Evolutionary conservation across 164 flowering plant genomes (phyloP).

Genomic region (Kalanchoe fedtschenkoi): DNA sequence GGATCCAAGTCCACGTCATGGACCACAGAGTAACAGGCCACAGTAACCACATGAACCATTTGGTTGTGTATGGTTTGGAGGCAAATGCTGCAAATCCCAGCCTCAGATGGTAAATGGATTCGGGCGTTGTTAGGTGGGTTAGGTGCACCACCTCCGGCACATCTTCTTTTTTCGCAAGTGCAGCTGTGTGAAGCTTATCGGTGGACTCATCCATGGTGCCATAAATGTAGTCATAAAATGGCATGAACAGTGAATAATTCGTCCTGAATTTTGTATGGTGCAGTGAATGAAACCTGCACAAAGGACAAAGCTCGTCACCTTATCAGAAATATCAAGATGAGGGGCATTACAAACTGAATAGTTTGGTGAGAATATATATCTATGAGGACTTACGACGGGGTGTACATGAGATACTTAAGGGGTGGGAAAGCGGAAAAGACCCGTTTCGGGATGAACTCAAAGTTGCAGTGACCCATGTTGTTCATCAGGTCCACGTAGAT

Average conservation of each 20-base stretch:
- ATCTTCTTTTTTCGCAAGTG: slow-evolving; percentile 29
- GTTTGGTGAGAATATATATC: no score
- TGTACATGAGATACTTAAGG: slow-evolving; percentile 13
- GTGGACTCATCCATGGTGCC: slow-evolving; percentile 47
- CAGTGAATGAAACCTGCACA: slow-evolving; percentile 35
- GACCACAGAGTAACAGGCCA: slow-evolving; percentile 49
- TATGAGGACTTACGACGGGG: slow-evolving; percentile 15
- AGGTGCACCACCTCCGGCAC: slow-evolving; percentile 48
- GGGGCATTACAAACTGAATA: no score
- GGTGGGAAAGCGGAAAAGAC: slow-evolving; percentile 13
- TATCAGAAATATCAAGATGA: background rate
- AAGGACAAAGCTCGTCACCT: background rate
- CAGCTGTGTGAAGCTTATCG: slow-evolving; percentile 29
- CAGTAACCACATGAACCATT: slow-evolving; percentile 50
- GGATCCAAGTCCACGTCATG: slow-evolving; percentile 33
- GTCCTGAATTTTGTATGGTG: slow-evolving; percentile 48
- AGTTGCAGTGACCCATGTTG: no score
- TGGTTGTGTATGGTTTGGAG: slow-evolving; percentile 39
- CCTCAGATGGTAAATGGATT: slow-evolving; percentile 54
- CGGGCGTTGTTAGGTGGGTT: slow-evolving; percentile 56
- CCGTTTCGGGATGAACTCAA: slow-evolving; percentile 20
- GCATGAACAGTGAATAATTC: slow-evolving; percentile 44
- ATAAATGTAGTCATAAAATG: slow-evolving; percentile 38
- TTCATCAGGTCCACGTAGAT: slow-evolving; percentile 19
- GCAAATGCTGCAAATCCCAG: slow-evolving; percentile 56